Percentiles rank a stretch among this genome's conserved stretches.
phyloP scores from a whole-genome alignment of 139 green algal species.

The Coccomyxa sp. region DNA sequence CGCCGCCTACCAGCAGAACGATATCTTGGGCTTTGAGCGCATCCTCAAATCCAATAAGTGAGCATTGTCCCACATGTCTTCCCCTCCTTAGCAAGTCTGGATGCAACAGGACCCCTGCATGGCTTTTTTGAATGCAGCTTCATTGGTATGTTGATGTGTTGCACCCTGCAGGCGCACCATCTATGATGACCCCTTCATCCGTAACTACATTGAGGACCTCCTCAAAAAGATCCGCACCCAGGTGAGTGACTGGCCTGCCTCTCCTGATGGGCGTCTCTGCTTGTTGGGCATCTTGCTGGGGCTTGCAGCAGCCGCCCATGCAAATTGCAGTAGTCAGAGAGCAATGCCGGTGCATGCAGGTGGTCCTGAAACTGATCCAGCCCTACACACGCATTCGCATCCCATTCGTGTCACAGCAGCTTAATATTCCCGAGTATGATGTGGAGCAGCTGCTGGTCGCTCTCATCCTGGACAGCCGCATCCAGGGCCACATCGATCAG shows the following conservation, averaged over 20 bases:
- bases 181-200: conserved; percentile 95
- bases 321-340: too few species aligned
- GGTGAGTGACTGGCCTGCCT: conserved; percentile 22
- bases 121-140: too few species aligned
- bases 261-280: too few species aligned
- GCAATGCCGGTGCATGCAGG: conserved; percentile 37
- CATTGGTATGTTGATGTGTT: background rate
- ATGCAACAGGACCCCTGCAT: background rate
- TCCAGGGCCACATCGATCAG: conserved; percentile 93
- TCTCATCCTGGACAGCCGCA: conserved; percentile 88
- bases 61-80: background rate
- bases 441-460: conserved; percentile 92
- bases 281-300: background rate
- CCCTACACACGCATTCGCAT: conserved; percentile 92
- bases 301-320: too few species aligned
- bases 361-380: conserved; percentile 85
- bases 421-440: conserved; percentile 87
- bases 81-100: background rate
- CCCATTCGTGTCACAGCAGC: conserved; percentile 78
- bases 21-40: conserved; percentile 93
- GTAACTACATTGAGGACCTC: conserved; percentile 94
- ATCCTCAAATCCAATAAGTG: conserved; percentile 74
- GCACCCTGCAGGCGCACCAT: conserved; percentile 63
- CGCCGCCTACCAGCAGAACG: conserved; percentile 88
- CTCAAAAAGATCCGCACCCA: conserved; percentile 92